Conservation (phyloP, 2,329 filamentous ascomycete species). For the Cyphellophora europaea region DNA sequence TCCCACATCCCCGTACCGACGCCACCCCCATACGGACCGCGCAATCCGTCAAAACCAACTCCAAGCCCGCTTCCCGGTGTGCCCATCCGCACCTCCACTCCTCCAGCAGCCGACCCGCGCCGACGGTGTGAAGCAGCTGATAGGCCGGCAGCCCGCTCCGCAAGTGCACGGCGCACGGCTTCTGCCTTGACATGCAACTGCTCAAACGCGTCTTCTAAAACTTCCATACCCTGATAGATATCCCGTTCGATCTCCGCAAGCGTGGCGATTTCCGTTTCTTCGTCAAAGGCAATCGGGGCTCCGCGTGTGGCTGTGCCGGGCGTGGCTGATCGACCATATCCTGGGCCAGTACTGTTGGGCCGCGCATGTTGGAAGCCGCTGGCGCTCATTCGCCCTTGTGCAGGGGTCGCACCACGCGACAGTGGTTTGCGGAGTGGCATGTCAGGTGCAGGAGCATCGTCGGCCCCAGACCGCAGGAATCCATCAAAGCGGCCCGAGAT, state of each 20-base stretch:
- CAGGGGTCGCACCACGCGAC: slow-evolving; percentile 22
- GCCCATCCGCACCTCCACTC: slow-evolving; percentile 31
- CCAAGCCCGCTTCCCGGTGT: slow-evolving; percentile 29
- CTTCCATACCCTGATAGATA: slow-evolving; percentile 90
- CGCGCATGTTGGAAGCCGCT: slow-evolving; percentile 32
- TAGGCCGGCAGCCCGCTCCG: slow-evolving; percentile 73
- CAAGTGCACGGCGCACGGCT: slow-evolving; percentile 64
- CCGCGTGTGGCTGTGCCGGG: slow-evolving; percentile 40
- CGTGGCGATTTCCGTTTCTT: slow-evolving; percentile 85
- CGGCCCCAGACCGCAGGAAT: slow-evolving; percentile 87
- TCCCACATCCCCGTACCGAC: slow-evolving; percentile 23
- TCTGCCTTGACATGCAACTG: slow-evolving; percentile 80
- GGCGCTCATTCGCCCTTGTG: slow-evolving; percentile 25
- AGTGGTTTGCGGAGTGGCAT: slow-evolving; percentile 12
- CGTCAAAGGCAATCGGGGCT: slow-evolving; percentile 79
- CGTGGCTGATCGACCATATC: slow-evolving; percentile 26
- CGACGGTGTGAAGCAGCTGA: slow-evolving; percentile 38
- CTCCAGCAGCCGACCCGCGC: slow-evolving; percentile 21
- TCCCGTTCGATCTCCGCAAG: slow-evolving; percentile 87
- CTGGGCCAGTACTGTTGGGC: slow-evolving; percentile 32
- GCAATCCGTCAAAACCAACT: slow-evolving; percentile 6
- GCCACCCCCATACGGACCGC: not conserved
- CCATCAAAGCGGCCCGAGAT: slow-evolving; percentile 91
- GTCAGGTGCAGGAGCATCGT: slow-evolving; percentile 38
- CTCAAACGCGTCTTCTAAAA: slow-evolving; percentile 88